Evolutionary conservation across 1,284 basidiomycete genomes (phyloP), one percentile per base, ranked within the genome.

Genomic region (Cutaneotrichosporon sp.): DNA sequence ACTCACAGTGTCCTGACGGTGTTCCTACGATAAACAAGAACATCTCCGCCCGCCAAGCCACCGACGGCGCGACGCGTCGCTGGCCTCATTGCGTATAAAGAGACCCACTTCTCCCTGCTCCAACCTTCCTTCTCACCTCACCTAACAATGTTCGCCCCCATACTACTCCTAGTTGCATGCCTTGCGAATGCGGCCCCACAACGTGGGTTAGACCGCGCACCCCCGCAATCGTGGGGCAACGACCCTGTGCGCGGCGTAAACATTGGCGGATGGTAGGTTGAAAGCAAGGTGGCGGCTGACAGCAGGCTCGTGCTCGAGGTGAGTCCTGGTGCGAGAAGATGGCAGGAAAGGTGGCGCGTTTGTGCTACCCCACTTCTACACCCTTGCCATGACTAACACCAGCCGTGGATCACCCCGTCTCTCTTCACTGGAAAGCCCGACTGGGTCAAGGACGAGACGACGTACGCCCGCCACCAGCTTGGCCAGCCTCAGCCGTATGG

Each of bases 341-440:
- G 21, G 47, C 26, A 21, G 22, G 49, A 9, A 50, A 50, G 49
- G 22, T 50, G 49, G 49, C 49, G 21, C 22, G 49, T 50, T 9
- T 50, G 49, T 50, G 49, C 6, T 21, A 16, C 22, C 49, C 21
- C 42, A 22, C 30, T 32, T 14, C 18, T 14, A 11, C 14, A 7
- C 8, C n/a, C 13, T 38, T 58, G 8, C 26, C 49, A 58, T 31
- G 9, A 36, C 42, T 58, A 10, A 53, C 18, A 21, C 13, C 38
- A 80, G 75, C 76, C 78, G 22, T 81, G 78, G 78, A 81, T 81
- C 55, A 80, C 78, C 0, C 80, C 80, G 0, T 76, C 76, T 0
- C 40, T 81, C 13, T 80, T 81, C 32, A 67, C 68, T 7, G 55
- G 63, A 50, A 80, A 80, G 58, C 79, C 80, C 11, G 72, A 73